Conservation (phyloP, 1,139 yeast species). For the Zygosaccharomyces sapae region DNA sequence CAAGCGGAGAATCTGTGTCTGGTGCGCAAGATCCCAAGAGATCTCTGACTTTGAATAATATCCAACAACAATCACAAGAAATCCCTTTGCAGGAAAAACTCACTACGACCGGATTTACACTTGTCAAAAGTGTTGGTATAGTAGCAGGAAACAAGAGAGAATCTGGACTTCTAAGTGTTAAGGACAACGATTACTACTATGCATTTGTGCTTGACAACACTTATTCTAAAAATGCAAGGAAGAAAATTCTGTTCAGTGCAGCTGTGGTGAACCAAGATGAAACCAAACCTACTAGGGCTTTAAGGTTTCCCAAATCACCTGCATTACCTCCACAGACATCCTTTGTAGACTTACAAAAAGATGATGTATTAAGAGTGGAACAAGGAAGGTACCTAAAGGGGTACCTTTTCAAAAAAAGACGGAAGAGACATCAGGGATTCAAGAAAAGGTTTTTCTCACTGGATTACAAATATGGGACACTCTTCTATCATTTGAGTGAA, state of each 20-base stretch:
- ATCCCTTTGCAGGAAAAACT: slow-evolving; percentile 40
- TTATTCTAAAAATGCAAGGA: slow-evolving; percentile 78
- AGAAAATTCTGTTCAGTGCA: slow-evolving; percentile 66
- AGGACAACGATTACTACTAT: slow-evolving; percentile 51
- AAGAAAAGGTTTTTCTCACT: slow-evolving; percentile 79
- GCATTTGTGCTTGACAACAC: slow-evolving; percentile 93
- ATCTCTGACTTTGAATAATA: slow-evolving; percentile 31
- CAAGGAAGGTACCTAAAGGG: slow-evolving; percentile 55
- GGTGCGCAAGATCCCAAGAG: slow-evolving; percentile 22
- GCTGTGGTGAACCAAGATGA: slow-evolving; percentile 28
- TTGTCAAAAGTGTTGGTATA: slow-evolving; percentile 46
- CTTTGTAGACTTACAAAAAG: slow-evolving; percentile 34
- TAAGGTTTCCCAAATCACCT: slow-evolving; percentile 24
- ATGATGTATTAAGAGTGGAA: slow-evolving; percentile 27
- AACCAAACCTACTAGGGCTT: slow-evolving; percentile 17
- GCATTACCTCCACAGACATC: slow-evolving; percentile 49
- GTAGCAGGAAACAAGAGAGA: slow-evolving; percentile 52
- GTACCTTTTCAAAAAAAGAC: slow-evolving; percentile 68
- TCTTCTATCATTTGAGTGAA: slow-evolving; percentile 76
- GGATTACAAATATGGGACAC: slow-evolving; percentile 75
- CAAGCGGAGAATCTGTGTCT: slow-evolving; percentile 8
- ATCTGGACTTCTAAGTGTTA: slow-evolving; percentile 58
- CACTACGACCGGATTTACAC: slow-evolving; percentile 39
- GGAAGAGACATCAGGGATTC: slow-evolving; percentile 80
- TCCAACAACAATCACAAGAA: slow-evolving; percentile 33